Conservation (phyloP, 805 yeast genomes). For the Candida cerambycidarum region DNA sequence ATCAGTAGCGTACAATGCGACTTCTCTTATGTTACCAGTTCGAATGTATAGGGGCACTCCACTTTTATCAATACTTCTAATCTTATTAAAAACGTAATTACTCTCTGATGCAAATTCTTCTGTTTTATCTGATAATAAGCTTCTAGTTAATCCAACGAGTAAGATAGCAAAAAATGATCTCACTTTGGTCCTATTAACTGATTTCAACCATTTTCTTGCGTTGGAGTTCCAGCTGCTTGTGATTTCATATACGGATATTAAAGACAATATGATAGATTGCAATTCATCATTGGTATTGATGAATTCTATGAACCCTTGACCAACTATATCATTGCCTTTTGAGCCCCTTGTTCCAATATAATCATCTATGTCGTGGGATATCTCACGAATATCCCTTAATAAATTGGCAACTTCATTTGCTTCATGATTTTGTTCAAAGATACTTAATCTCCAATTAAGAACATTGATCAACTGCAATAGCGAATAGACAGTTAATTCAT, state of each 20-base stretch:
- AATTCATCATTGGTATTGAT: constrained; percentile 3
- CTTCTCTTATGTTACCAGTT: neutral
- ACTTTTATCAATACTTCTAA: constrained; percentile 2
- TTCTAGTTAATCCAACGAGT: constrained; percentile 1
- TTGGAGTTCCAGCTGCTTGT: constrained; percentile 4
- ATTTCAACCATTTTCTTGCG: constrained; percentile 2
- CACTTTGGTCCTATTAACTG: constrained; percentile 1
- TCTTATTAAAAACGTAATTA: neutral
- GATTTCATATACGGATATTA: constrained; percentile 1
- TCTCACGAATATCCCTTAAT: constrained; percentile 3
- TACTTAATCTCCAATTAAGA: constrained; percentile 5
- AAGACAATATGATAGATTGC: constrained; percentile 3
- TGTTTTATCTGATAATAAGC: neutral
- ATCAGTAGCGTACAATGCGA: constrained; percentile 3
- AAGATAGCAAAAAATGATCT: constrained; percentile 2
- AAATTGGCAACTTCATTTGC: neutral
- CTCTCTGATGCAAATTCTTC: constrained; percentile 7
- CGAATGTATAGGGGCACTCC: neutral
- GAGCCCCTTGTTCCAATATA: neutral
- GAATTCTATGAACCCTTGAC: neutral
- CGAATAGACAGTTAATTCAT: constrained; percentile 2
- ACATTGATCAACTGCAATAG: constrained; percentile 5
- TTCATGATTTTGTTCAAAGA: constrained; percentile 1
- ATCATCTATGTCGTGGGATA: neutral
- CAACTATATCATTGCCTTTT: neutral